phyloP scores from a whole-genome alignment of 2,329 filamentous ascomycete genomes.

The Madurella mycetomatis region DNA sequence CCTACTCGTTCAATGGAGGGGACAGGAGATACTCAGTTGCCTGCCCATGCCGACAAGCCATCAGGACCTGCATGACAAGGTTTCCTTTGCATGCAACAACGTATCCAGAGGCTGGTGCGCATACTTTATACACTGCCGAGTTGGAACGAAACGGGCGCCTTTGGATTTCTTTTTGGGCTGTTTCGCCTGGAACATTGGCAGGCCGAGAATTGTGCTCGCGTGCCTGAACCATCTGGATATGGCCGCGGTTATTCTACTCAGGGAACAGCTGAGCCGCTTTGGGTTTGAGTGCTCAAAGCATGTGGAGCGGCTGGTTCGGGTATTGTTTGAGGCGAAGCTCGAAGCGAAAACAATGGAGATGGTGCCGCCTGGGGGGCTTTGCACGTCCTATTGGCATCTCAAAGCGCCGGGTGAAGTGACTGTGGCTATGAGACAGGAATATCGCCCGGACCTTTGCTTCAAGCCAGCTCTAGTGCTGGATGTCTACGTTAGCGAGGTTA shows the following conservation, averaged over 20 bases:
- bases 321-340: not conserved
- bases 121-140: not conserved
- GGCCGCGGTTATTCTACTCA: not conserved
- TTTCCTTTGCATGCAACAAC: not conserved
- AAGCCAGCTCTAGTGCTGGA: no score
- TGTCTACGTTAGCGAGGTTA: no score
- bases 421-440: no score
- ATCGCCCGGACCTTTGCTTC: no score
- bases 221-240: not conserved
- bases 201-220: not conserved
- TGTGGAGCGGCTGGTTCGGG: not conserved
- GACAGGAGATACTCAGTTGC: not conserved
- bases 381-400: no score
- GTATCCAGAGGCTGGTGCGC: not conserved
- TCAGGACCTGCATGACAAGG: not conserved
- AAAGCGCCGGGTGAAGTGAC: no score
- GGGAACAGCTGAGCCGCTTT: not conserved
- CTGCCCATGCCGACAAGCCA: not conserved
- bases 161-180: not conserved
- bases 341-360: no score
- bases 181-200: not conserved
- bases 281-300: not conserved
- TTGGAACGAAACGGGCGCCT: not conserved
- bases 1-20: not conserved
- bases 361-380: no score